Conservation (phyloP, 1,139 yeast genomes). For the Blastobotrys persicus region DNA sequence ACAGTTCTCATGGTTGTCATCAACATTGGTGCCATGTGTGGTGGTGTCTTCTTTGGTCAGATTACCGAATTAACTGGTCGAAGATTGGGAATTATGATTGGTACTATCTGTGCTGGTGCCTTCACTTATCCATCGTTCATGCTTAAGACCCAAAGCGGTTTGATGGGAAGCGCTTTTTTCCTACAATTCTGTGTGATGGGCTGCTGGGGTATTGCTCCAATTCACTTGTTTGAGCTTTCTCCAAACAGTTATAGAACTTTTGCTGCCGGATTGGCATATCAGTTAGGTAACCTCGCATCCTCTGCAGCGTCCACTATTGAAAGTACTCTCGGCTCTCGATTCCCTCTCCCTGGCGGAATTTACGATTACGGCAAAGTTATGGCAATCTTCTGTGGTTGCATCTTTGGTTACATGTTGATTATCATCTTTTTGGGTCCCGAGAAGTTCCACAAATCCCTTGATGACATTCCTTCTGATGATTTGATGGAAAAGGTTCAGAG, state of each 20-base stretch:
- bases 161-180: constrained; percentile 51
- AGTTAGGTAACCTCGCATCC: constrained; percentile 56
- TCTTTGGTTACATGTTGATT: constrained; percentile 47
- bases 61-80: constrained; percentile 48
- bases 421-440: constrained; percentile 54
- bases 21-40: constrained; percentile 51
- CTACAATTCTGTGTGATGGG: constrained; percentile 56
- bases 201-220: constrained; percentile 55
- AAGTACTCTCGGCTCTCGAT: constrained; percentile 48
- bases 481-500: background rate
- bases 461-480: background rate
- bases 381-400: constrained; percentile 59
- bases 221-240: constrained; percentile 51
- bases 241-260: constrained; percentile 53
- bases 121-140: constrained; percentile 55
- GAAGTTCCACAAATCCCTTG: constrained; percentile 16
- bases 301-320: constrained; percentile 58
- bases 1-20: constrained; percentile 49
- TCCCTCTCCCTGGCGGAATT: constrained; percentile 42
- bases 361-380: constrained; percentile 49
- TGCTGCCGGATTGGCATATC: constrained; percentile 52
- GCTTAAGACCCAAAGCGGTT: constrained; percentile 38
- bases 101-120: constrained; percentile 50
- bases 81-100: constrained; percentile 45
- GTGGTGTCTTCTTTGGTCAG: constrained; percentile 50